Evolutionary conservation across 768 basidiomycete genomes (phyloP), one percentile per base, ranked within the genome.

Genomic region (Megacollybia marginata): DNA sequence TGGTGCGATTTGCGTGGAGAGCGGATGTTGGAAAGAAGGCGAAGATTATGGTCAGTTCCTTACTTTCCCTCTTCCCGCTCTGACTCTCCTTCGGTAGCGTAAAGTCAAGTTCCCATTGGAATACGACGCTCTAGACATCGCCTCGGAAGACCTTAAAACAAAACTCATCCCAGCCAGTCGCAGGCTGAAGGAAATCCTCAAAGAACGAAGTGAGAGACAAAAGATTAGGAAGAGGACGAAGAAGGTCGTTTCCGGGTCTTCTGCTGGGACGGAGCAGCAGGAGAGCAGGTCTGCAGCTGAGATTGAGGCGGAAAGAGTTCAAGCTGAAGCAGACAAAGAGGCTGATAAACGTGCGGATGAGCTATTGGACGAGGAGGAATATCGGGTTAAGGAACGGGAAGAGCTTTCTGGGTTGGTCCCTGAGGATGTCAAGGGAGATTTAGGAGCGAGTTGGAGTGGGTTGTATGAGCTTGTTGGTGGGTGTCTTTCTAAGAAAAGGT

Each of bases 1-100:
- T 97, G 87, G 93, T 94, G 11, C 88, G 96, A 44, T 99, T 98
- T 65, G 86, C 84, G 49, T 99, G 96, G 96, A 74, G 91, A 52
- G 74, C 79, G 34, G 96, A 98, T 56, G 93, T 96, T 52, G 68
- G 67, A 47, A 92, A 86, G 72, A 98, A 98, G 62, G 83, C 95
- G 2, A 98, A 99, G 70, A 95, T 98, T 63, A 92, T 99, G 95
- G 88, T 88, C 52, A 42, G 69, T 57, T 47, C 48, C 19, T 48
- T 11, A 5, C 46, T 28, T 15, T 28, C 49, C 0, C 40, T 31
- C 7, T 20, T 42, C 43, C 10, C 11, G 20, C 32, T 9, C 20
- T 10, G 19, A 33, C 28, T 33, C n/a, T 19, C 46, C 44, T 34
- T 44, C 16, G 48, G 38, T 58, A 90, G 88, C 80, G 87, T 43